Percentiles rank a stretch among this genome's conserved stretches.
Conservation (phyloP, 495 filamentous ascomycete species). For the Melanomma pulvis-pyrius region DNA sequence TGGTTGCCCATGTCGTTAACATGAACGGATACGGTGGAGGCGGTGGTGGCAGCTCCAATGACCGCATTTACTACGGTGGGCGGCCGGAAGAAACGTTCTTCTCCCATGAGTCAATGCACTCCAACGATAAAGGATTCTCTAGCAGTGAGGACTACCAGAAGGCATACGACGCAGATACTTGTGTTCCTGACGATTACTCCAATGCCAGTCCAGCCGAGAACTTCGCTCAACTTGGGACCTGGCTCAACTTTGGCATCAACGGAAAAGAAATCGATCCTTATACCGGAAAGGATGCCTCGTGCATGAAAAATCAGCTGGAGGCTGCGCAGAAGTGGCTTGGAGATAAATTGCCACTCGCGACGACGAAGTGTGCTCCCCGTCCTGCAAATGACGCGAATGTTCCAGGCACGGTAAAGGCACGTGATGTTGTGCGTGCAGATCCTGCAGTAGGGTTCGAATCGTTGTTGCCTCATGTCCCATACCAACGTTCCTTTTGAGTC, state of each 20-base stretch:
- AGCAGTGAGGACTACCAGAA: not conserved
- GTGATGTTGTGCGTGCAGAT: not conserved
- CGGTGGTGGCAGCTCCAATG: not conserved
- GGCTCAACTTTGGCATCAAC: conserved; percentile 7
- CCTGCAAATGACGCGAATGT: not conserved
- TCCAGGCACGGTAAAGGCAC: not conserved
- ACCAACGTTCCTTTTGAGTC: too few species aligned
- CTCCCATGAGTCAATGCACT: conserved; percentile 4
- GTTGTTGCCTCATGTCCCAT: not conserved
- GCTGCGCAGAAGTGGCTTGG: not conserved
- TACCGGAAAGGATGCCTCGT: not conserved
- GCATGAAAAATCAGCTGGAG: conserved; percentile 6
- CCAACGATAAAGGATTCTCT: conserved; percentile 1
- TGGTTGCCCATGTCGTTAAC: not conserved
- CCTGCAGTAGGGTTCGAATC: not conserved
- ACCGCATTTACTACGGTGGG: not conserved
- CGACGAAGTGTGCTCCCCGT: not conserved
- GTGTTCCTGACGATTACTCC: conserved; percentile 9
- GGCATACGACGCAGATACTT: conserved; percentile 1
- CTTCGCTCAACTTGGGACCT: conserved; percentile 7
- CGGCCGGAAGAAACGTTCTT: not conserved
- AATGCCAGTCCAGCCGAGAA: conserved; percentile 9
- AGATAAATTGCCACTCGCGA: not conserved
- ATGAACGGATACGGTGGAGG: not conserved
- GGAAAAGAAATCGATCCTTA: not conserved